Conservation (phyloP, 2,329 filamentous ascomycete genomes). For the Alternaria burnsii region DNA sequence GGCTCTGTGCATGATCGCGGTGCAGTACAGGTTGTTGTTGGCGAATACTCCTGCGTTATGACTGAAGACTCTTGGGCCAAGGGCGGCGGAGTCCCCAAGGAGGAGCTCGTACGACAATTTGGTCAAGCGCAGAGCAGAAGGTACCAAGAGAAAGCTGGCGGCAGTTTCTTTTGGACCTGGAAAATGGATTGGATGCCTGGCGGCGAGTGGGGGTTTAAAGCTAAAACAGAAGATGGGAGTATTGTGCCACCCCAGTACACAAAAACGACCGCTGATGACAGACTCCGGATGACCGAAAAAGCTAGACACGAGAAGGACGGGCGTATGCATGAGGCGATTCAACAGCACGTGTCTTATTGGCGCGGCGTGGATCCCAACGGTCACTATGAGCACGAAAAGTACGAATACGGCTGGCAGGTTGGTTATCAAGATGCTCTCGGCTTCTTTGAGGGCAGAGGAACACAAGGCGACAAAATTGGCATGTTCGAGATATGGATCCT, state of each 20-base stretch:
- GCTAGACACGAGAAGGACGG: slow-evolving; percentile 54
- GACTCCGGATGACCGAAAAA: slow-evolving; percentile 41
- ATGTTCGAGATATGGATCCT: slow-evolving; percentile 66
- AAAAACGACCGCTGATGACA: slow-evolving; percentile 18
- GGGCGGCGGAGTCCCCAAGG: slow-evolving; percentile 42
- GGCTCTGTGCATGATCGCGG: slow-evolving; percentile 61
- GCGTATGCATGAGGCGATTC: slow-evolving; percentile 47
- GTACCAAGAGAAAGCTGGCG: slow-evolving; percentile 61
- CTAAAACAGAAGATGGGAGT: slow-evolving; percentile 58
- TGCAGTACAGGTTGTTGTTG: slow-evolving; percentile 62
- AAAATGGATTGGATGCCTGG: slow-evolving; percentile 71
- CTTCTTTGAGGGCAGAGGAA: slow-evolving; percentile 59
- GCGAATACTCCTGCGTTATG: slow-evolving; percentile 67
- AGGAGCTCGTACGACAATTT: slow-evolving; percentile 56
- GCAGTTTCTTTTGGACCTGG: slow-evolving; percentile 68
- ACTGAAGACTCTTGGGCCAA: slow-evolving; percentile 60
- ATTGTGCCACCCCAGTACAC: slow-evolving; percentile 51
- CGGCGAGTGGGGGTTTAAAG: slow-evolving; percentile 67
- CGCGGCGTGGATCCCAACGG: slow-evolving; percentile 54
- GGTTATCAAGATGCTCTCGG: slow-evolving; percentile 64
- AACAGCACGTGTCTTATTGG: slow-evolving; percentile 62
- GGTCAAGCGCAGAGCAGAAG: slow-evolving; percentile 58
- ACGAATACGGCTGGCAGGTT: slow-evolving; percentile 63
- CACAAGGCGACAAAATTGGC: slow-evolving; percentile 61
- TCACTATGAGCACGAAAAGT: slow-evolving; percentile 63